Percentiles rank a stretch among this genome's conserved stretches.
phyloP scores from a whole-genome alignment of 805 yeast genomes.

The Ogataea naganishii region DNA sequence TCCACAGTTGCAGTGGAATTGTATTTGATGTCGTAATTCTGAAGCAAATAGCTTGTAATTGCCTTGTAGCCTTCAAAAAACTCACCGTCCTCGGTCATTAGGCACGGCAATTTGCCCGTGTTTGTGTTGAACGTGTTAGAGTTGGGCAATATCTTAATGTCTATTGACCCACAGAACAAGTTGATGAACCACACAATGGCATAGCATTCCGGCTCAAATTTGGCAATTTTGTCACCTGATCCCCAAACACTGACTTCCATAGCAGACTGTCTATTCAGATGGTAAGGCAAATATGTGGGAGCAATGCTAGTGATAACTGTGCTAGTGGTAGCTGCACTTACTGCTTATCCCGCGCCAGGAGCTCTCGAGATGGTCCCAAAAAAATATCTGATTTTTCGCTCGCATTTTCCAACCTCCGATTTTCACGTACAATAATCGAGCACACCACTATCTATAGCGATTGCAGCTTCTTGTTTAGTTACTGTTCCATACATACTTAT shows the following conservation, averaged over 20 bases:
- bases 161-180: conserved; percentile 13
- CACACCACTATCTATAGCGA: too few relatives aligned
- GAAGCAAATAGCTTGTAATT: conserved; percentile 26
- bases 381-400: too few relatives aligned
- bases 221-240: conserved; percentile 23
- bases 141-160: conserved; percentile 38
- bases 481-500: too few relatives aligned
- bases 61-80: conserved; percentile 32
- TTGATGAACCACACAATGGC: conserved; percentile 37
- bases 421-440: too few relatives aligned
- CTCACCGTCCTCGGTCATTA: conserved; percentile 15
- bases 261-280: too few relatives aligned
- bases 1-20: conserved; percentile 10
- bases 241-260: conserved; percentile 51
- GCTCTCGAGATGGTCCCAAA: too few relatives aligned
- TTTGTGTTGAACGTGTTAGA: conserved; percentile 49
- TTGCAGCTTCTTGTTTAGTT: too few relatives aligned
- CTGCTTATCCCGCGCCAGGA: too few relatives aligned
- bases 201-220: conserved; percentile 42
- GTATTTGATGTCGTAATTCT: conserved; percentile 3
- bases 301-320: too few relatives aligned
- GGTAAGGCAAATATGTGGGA: too few relatives aligned
- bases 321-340: too few relatives aligned
- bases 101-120: conserved; percentile 40
- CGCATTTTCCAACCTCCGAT: too few relatives aligned